Conservation (phyloP, 1,139 yeast species). For the Diutina rugosa region DNA sequence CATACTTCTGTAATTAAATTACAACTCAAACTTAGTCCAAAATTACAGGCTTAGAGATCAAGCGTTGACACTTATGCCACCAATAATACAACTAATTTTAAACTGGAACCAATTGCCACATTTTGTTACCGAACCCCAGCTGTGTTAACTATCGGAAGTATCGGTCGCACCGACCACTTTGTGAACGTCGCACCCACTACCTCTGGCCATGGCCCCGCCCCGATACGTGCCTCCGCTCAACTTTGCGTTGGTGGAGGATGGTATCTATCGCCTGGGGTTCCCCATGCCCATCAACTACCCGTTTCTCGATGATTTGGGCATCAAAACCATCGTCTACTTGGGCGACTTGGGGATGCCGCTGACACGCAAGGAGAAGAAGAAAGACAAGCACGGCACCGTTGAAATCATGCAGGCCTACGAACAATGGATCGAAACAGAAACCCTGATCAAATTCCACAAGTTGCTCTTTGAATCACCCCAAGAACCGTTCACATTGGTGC, state of each 20-base stretch:
- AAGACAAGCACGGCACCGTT: constrained; percentile 23
- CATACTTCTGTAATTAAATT: too few species aligned
- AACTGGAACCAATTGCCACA: neutral
- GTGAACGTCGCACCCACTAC: neutral
- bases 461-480: constrained; percentile 59
- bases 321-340: constrained; percentile 71
- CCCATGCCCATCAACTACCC: constrained; percentile 81
- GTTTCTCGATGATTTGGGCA: constrained; percentile 54
- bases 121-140: neutral
- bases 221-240: constrained; percentile 74
- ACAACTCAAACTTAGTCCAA: too few species aligned
- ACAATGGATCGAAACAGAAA: constrained; percentile 43
- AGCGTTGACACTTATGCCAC: too few species aligned
- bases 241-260: constrained; percentile 78
- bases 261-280: constrained; percentile 83
- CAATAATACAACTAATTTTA: too few species aligned
- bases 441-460: constrained; percentile 45
- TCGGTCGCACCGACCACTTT: neutral
- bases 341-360: constrained; percentile 48
- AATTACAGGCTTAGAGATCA: too few species aligned
- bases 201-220: neutral
- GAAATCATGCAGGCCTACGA: constrained; percentile 39
- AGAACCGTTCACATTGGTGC: constrained; percentile 58
- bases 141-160: neutral
- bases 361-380: constrained; percentile 8